Conservation (phyloP, 1,284 basidiomycete genomes). For the Trichosporon faecale region DNA sequence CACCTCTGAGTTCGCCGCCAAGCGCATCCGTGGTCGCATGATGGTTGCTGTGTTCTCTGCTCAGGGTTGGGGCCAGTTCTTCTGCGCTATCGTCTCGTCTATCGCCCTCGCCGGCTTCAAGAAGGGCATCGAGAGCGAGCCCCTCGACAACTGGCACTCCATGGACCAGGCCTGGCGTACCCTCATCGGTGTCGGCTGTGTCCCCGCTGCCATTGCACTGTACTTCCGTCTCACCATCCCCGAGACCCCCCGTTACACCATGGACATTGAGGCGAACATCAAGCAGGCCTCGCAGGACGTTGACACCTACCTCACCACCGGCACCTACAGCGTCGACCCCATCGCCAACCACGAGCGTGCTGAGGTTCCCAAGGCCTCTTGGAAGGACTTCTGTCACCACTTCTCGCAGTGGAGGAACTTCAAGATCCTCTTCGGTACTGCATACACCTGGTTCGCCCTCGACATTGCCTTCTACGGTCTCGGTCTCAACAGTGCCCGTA, state of each 20-base stretch:
- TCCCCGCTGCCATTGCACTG: slow-evolving; percentile 53
- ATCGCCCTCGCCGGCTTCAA: slow-evolving; percentile 70
- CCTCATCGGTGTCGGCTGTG: slow-evolving; percentile 55
- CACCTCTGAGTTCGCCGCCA: slow-evolving; percentile 68
- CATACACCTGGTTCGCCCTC: slow-evolving; percentile 66
- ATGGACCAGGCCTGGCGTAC: slow-evolving; percentile 57
- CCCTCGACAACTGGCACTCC: slow-evolving; percentile 42
- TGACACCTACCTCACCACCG: slow-evolving; percentile 60
- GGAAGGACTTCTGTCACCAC: slow-evolving; percentile 60
- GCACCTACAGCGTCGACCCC: slow-evolving; percentile 57
- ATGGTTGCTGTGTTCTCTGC: slow-evolving; percentile 56
- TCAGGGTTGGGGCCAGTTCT: slow-evolving; percentile 59
- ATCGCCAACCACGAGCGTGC: slow-evolving; percentile 61
- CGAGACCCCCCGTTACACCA: slow-evolving; percentile 72
- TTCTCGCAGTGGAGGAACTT: slow-evolving; percentile 55
- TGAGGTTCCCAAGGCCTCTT: slow-evolving; percentile 63
- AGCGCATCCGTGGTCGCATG: slow-evolving; percentile 60
- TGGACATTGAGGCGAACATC: slow-evolving; percentile 83
- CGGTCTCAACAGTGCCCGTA: slow-evolving; percentile 71
- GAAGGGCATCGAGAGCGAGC: slow-evolving; percentile 58
- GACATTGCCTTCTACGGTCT: slow-evolving; percentile 79
- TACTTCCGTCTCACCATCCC: slow-evolving; percentile 57
- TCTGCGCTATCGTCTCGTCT: slow-evolving; percentile 66
- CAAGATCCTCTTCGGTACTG: slow-evolving; percentile 54
- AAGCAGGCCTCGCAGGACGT: slow-evolving; percentile 68